Percentiles rank a stretch among this genome's conserved stretches.
These are phyloP conservation scores for Epipyxis sp. DNA, from an alignment of 108 stramenopile species.

Conservation along the genomic window DNA sequence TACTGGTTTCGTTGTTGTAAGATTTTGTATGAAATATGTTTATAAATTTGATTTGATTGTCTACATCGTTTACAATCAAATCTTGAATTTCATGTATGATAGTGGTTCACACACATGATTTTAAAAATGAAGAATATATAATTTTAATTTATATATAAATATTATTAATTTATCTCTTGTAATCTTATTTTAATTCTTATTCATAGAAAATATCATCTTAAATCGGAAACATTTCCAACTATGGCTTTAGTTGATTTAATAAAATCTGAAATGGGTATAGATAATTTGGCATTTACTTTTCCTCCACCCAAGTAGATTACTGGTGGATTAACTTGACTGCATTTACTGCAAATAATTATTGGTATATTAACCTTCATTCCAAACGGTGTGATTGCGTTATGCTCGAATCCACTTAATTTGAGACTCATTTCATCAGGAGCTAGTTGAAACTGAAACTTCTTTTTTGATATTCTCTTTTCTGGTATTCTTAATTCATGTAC, in stretches of 20 bases:
- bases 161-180: no score
- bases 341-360: neutral
- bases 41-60: no score
- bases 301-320: constrained; percentile 28
- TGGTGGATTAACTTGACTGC: neutral
- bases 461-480: constrained; percentile 12
- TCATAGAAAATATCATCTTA: no score
- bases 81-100: no score
- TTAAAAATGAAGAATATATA: no score
- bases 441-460: constrained; percentile 29
- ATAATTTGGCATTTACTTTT: constrained; percentile 14
- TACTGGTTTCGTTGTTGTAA: no score
- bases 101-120: no score
- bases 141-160: no score
- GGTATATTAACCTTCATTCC: constrained; percentile 21
- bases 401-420: constrained; percentile 25
- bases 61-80: no score
- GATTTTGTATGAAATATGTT: no score
- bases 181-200: no score
- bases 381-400: constrained; percentile 23
- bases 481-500: neutral
- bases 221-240: constrained; percentile 7
- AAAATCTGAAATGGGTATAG: neutral
- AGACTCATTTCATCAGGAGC: constrained; percentile 11
- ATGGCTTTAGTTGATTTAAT: constrained; percentile 9